phyloP scores from a whole-genome alignment of 345 rosid species.

The Mercurialis annua region DNA sequence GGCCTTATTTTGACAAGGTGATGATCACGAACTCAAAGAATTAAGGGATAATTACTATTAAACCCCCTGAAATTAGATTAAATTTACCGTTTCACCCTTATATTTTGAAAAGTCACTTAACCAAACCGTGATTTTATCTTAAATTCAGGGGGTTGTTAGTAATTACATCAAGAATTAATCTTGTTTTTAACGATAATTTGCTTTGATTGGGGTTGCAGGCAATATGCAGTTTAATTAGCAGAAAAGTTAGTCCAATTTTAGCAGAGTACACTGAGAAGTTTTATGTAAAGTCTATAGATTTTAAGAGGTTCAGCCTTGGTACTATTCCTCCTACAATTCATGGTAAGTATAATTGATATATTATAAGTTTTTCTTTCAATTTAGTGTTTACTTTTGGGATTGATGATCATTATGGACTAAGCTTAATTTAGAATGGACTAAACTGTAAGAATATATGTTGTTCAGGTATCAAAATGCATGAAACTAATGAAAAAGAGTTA shows the following conservation, averaged over 20 bases:
- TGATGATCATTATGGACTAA: not conserved
- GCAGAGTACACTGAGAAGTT: slow-evolving; percentile 26
- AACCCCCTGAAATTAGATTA: too few relatives aligned
- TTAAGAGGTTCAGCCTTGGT: slow-evolving; percentile 38
- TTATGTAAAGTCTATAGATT: slow-evolving; percentile 24
- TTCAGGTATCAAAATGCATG: slow-evolving; percentile 41
- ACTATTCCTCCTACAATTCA: slow-evolving; percentile 34
- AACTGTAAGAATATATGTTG: not conserved
- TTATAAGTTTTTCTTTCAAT: too few relatives aligned
- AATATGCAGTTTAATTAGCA: slow-evolving; percentile 29
- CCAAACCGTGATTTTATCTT: too few relatives aligned
- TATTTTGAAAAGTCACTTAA: too few relatives aligned
- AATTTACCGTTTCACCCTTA: too few relatives aligned
- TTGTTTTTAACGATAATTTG: not conserved
- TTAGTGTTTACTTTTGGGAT: not conserved
- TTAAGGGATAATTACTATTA: too few relatives aligned
- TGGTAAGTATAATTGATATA: slow-evolving; percentile 21
- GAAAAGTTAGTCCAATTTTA: slow-evolving; percentile 27
- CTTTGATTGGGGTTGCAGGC: slow-evolving; percentile 22
- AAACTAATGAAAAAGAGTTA: slow-evolving; percentile 45
- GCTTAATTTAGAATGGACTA: not conserved
- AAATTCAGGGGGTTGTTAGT: too few relatives aligned
- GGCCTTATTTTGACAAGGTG: slow-evolving; percentile 51
- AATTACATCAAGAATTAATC: too few relatives aligned
- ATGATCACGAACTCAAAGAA: not conserved